Evolutionary conservation across 2,329 filamentous ascomycete genomes (phyloP).

Genomic region (Elsinoe australis): DNA sequence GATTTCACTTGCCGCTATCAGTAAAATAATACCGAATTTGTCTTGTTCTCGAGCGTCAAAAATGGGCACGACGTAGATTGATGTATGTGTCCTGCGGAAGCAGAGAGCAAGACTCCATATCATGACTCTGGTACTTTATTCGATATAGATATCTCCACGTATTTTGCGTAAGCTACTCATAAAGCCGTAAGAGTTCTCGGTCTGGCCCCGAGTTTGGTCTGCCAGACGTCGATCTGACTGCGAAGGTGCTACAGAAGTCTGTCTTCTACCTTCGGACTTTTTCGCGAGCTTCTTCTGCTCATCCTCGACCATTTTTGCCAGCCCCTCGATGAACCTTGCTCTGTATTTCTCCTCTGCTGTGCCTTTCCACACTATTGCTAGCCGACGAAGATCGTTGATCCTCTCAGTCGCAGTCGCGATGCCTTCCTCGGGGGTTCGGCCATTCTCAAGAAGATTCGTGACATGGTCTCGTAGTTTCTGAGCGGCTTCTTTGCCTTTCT

Average conservation of each 20-base stretch:
- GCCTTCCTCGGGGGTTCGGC: constrained; percentile 54
- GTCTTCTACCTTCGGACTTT: constrained; percentile 19
- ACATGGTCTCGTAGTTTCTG: constrained; percentile 65
- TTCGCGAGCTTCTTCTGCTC: constrained; percentile 42
- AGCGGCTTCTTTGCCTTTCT: constrained; percentile 78
- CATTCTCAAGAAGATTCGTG: constrained; percentile 51
- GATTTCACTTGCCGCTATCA: too few relatives aligned
- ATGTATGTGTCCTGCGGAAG: too few relatives aligned
- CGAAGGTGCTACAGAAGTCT: constrained; percentile 21
- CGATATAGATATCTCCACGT: constrained; percentile 47
- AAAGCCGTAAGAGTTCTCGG: constrained; percentile 42
- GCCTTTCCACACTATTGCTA: constrained; percentile 85
- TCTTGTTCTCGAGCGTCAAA: too few relatives aligned
- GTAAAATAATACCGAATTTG: too few relatives aligned
- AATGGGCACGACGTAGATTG: too few relatives aligned
- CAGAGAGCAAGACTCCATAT: too few relatives aligned
- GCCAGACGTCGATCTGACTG: constrained; percentile 24
- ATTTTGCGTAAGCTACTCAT: constrained; percentile 47
- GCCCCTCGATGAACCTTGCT: constrained; percentile 67
- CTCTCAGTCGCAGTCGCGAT: constrained; percentile 65
- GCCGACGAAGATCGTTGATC: constrained; percentile 67
- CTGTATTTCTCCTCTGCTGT: constrained; percentile 89
- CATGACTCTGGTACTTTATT: constrained; percentile 27
- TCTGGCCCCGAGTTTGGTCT: constrained; percentile 22
- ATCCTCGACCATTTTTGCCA: constrained; percentile 80